Evolutionary conservation across 2,329 filamentous ascomycete species (phyloP), one percentile per base, ranked within the genome.

Genomic region (Apiospora pterosperma): DNA sequence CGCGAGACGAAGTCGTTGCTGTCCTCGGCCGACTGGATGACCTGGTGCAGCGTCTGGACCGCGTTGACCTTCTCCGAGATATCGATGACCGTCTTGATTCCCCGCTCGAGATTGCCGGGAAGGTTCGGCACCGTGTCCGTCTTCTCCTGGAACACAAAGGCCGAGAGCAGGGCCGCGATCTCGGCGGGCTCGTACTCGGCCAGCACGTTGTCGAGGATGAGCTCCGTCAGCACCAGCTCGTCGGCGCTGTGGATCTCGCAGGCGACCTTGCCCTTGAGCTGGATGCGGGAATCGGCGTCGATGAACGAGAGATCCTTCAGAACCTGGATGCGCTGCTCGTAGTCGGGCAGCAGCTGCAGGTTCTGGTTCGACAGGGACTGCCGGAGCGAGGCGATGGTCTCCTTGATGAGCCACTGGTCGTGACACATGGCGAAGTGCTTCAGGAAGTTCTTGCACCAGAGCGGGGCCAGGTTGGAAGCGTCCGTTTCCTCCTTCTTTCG

Each of bases 101-200:
- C 96, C 34, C 87, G 87, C 74, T 97, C 91, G 12, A 99, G 86
- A 61, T 88, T 91, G 4, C 91, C 88, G 0, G 93, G 96, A 65
- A 99, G 81, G 4, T 89, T 92, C 0, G 96, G 95, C 21, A 90
- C 87, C 6, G 86, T 85, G 31, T 93, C 90, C 0, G 96, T 97
- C 80, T 97, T 98, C 75, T 99, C 96, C 75, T 98, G 93, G 82
- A 99, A 99, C 2, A 99, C 94, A 76, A 99, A 99, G 1, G 92
- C 89, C 0, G 94, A 97, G 3, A 99, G 85, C 3, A 99, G 84
- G 12, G 96, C 94, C 1, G 97, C 96, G 67, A 99, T 98, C 78
- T 99, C 96, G 70, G 97, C 93, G 1, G 95, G 93, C 72, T 97
- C 95, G 77, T 96, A 97, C 67, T 96, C 92, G 61, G 95, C 94